Evolutionary conservation across 768 basidiomycete species (phyloP).

Genomic region (Nidularia sp.): DNA sequence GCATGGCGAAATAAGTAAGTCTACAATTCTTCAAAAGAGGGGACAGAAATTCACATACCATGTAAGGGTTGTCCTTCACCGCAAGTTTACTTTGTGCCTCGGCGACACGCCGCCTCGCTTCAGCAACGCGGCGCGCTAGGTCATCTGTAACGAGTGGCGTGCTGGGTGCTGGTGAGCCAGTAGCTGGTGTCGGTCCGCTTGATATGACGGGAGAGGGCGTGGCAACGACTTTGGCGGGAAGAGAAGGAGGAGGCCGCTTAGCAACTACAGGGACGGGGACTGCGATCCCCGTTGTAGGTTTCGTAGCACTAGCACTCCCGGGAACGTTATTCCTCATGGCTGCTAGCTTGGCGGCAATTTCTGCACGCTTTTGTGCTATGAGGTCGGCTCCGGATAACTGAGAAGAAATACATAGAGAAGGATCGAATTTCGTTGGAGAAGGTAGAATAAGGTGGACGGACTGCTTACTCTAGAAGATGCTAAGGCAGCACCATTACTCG

Average conservation of each 20-base stretch:
- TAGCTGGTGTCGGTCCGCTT: conserved; percentile 39
- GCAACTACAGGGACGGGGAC: conserved; percentile 34
- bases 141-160: conserved; percentile 58
- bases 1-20: not conserved
- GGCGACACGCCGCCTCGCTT: conserved; percentile 81
- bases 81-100: conserved; percentile 76
- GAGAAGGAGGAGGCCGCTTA: conserved; percentile 25
- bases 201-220: conserved; percentile 27
- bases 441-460: conserved; percentile 3
- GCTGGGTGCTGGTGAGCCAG: conserved; percentile 17
- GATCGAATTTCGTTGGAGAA: not conserved
- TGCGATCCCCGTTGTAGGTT: conserved; percentile 21
- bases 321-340: conserved; percentile 53
- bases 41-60: conserved; percentile 43
- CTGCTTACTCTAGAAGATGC: conserved; percentile 37
- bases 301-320: conserved; percentile 10
- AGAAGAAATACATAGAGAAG: not conserved
- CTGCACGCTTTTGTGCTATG: conserved; percentile 80
- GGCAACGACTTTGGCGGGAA: conserved; percentile 26
- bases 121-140: conserved; percentile 68
- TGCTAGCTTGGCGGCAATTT: conserved; percentile 83
- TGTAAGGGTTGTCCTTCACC: conserved; percentile 82
- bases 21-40: not conserved
- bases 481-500: conserved; percentile 37
- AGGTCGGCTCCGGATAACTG: conserved; percentile 56